phyloP scores from a whole-genome alignment of 2,329 filamentous ascomycete genomes.

The Eutypa lata region DNA sequence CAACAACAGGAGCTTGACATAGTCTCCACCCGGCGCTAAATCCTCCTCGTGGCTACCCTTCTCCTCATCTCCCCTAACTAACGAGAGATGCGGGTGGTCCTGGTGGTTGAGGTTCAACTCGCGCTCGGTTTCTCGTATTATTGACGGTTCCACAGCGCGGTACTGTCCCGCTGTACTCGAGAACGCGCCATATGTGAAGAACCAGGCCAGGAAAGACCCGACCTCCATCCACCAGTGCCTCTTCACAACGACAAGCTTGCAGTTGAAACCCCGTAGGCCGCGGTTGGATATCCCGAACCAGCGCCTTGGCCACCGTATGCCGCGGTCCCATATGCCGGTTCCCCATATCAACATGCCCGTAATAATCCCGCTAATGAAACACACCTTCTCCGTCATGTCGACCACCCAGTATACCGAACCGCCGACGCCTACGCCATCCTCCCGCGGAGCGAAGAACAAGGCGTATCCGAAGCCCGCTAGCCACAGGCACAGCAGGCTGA shows the following conservation, averaged over 20 bases:
- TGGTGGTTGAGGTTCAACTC: slow-evolving; percentile 47
- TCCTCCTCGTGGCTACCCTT: slow-evolving; percentile 79
- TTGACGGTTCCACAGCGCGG: slow-evolving; percentile 68
- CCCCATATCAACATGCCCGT: slow-evolving; percentile 87
- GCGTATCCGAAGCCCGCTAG: slow-evolving; percentile 82
- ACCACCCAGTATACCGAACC: slow-evolving; percentile 96
- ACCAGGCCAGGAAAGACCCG: slow-evolving; percentile 68
- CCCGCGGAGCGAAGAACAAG: slow-evolving; percentile 90
- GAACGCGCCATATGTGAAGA: slow-evolving; percentile 73
- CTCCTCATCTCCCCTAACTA: slow-evolving; percentile 52
- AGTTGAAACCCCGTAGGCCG: slow-evolving; percentile 87
- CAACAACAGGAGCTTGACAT: slow-evolving; percentile 83
- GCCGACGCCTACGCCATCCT: slow-evolving; percentile 87
- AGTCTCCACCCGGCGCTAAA: slow-evolving; percentile 82
- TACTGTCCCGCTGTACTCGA: slow-evolving; percentile 69
- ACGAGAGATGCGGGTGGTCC: slow-evolving; percentile 37
- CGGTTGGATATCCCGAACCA: slow-evolving; percentile 90
- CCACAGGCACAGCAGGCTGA: slow-evolving; percentile 78
- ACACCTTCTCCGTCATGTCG: slow-evolving; percentile 85
- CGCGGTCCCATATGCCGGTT: slow-evolving; percentile 94
- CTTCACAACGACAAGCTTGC: slow-evolving; percentile 88
- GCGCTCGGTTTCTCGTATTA: slow-evolving; percentile 59
- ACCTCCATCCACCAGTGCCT: slow-evolving; percentile 79
- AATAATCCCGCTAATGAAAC: slow-evolving; percentile 85
- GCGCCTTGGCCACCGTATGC: slow-evolving; percentile 86